phyloP scores from a whole-genome alignment of 2,329 filamentous ascomycete genomes.

The Pseudocercospora vitis region DNA sequence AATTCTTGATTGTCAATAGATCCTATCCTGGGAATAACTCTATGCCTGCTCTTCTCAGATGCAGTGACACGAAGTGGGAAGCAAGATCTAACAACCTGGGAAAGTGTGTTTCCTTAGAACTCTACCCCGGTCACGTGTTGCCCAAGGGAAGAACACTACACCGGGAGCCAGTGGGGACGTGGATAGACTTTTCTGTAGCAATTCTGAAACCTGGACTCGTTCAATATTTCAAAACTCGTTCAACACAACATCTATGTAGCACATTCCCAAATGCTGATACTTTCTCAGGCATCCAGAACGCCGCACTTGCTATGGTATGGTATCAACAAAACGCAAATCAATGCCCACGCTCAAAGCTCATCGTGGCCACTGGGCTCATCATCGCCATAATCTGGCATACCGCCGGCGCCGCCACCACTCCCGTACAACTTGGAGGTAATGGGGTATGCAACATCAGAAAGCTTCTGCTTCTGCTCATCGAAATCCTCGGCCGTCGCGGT shows the following conservation, averaged over 20 bases:
- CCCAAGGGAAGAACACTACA: too few relatives aligned
- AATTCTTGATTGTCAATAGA: neutral
- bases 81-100: neutral
- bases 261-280: constrained; percentile 18
- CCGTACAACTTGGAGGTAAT: constrained; percentile 98
- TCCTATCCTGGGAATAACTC: neutral
- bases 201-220: neutral
- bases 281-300: constrained; percentile 12
- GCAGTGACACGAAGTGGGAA: neutral
- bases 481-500: constrained; percentile 90
- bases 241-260: constrained; percentile 21
- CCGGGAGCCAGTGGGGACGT: too few relatives aligned
- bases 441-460: constrained; percentile 92
- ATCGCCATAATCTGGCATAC: constrained; percentile 62
- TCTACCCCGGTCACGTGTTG: too few relatives aligned
- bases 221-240: neutral
- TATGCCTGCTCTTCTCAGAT: neutral
- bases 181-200: neutral
- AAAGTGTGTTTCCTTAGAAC: constrained; percentile 4
- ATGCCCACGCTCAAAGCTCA: constrained; percentile 44
- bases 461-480: constrained; percentile 99
- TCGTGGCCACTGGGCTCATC: constrained; percentile 56
- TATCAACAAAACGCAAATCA: constrained; percentile 10
- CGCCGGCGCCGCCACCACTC: constrained; percentile 56
- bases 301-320: constrained; percentile 17